Base-by-base conservation (phyloP, 1,284 basidiomycete genomes). In the Coniferiporia sulphurascens region DNA sequence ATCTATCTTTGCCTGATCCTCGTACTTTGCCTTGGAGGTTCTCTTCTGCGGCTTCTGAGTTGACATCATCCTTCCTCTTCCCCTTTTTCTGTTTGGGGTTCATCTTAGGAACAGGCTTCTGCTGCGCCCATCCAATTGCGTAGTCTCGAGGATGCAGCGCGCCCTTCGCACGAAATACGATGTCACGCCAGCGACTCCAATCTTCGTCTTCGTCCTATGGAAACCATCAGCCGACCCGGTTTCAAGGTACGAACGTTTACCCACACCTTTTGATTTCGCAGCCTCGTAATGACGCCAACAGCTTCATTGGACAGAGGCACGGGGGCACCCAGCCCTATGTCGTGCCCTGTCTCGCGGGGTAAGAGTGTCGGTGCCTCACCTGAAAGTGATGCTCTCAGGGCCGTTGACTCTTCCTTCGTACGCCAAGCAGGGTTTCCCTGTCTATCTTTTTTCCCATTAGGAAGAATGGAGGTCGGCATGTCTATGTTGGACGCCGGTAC, bases 311-410 rank as follows among this genome's bases (percentile, higher is more conserved):
- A 92, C n/a, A 97, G 76, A 4, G 86, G 84, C 0, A 96, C 91
- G 15, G 93, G 92, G 5, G 91, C 93, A 0, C 89, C 86, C 80
- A 93, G 84, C n/a, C 93, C 93, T 63, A 95, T 91, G 70, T 95
- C 87, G 60, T 87, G 81, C 1, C 91, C 89, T 0, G 88, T 91
- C 73, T 93, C 91, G 56, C 90, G 81, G 1, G 90, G 90, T 41
- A 92, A 76, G 1, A 83, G 74, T 64, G 79, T 83, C n/a, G 58
- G 64, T n/a, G 56, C 38, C 44, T 65, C 64, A 17, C 62, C 60
- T 15, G 63, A 59, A 27, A 58, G 49, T 15, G 62, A 49, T 8
- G 53, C 35, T 19, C 38, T 55, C 9, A 56, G 52, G 19, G 62
- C 44, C 44, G 64, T 15, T 17, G 58, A 54, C 12, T 62, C 56